Evolutionary conservation across 768 basidiomycete species (phyloP).

Genomic region (Lactarius hengduanensis): DNA sequence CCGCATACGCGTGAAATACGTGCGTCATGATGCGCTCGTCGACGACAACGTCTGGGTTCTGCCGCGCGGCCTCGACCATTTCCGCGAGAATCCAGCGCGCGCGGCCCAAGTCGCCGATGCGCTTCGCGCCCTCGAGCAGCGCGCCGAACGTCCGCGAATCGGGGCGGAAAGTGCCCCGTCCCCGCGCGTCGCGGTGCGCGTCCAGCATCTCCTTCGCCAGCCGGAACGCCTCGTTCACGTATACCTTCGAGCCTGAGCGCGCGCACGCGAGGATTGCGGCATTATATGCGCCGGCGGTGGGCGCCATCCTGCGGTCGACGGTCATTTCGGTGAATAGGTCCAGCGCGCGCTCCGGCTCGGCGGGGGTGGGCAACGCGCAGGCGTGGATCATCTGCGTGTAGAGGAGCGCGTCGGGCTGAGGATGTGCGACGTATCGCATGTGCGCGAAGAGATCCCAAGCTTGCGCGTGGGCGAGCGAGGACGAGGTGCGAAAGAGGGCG

Average conservation of each 20-base stretch:
- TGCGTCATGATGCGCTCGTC: slow-evolving; percentile 77
- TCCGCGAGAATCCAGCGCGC: slow-evolving; percentile 91
- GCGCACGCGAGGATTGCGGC: slow-evolving; percentile 84
- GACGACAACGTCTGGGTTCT: slow-evolving; percentile 36
- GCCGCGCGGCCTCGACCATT: slow-evolving; percentile 48
- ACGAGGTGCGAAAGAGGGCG: slow-evolving; percentile 49
- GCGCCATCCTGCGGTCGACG: slow-evolving; percentile 57
- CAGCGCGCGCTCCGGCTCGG: slow-evolving; percentile 87
- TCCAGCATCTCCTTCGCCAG: slow-evolving; percentile 88
- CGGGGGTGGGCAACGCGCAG: slow-evolving; percentile 62
- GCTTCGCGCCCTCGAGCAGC: slow-evolving; percentile 86
- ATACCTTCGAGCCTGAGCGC: slow-evolving; percentile 55
- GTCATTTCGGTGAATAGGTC: slow-evolving; percentile 96
- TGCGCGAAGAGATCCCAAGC: slow-evolving; percentile 96
- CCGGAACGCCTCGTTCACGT: slow-evolving; percentile 80
- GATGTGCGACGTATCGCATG: slow-evolving; percentile 94
- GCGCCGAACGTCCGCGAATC: slow-evolving; percentile 72
- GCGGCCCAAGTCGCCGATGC: slow-evolving; percentile 77
- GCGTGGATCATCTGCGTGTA: slow-evolving; percentile 88
- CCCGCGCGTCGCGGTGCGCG: slow-evolving; percentile 62
- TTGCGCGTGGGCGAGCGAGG: slow-evolving; percentile 56
- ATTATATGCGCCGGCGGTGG: slow-evolving; percentile 70
- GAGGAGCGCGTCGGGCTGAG: slow-evolving; percentile 64
- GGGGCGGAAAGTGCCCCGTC: slow-evolving; percentile 56
- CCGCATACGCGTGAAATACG: slow-evolving; percentile 83